These are phyloP conservation scores for Alliaria petiolata DNA, from an alignment of 345 rosid genomes.

Conservation along the genomic window DNA sequence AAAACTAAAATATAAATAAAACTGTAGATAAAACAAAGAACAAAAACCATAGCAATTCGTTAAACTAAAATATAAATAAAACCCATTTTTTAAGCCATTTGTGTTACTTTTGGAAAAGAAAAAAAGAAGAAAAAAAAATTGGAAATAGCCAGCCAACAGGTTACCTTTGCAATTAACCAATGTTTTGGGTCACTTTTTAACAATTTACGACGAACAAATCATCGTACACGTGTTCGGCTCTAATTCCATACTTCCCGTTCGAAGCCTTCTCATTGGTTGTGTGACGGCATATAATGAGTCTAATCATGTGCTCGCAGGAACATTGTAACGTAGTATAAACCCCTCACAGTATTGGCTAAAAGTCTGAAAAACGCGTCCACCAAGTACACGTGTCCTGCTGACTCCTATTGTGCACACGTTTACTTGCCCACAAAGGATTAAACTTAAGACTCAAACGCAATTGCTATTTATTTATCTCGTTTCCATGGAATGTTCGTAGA, in stretches of 20 bases:
- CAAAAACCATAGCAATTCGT: too few species aligned
- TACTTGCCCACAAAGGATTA: constrained; percentile 22
- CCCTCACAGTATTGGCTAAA: background rate
- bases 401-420: background rate
- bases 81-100: too few species aligned
- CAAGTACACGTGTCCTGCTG: constrained; percentile 11
- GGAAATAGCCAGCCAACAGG: too few species aligned
- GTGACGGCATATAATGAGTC: background rate
- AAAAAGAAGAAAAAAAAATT: too few species aligned
- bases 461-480: background rate
- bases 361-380: background rate
- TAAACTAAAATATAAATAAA: too few species aligned
- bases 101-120: too few species aligned
- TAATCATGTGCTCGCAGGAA: background rate
- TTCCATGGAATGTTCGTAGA: background rate
- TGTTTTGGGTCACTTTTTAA: too few species aligned
- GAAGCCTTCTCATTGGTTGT: constrained; percentile 26
- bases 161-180: too few species aligned
- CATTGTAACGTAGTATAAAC: background rate
- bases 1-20: too few species aligned
- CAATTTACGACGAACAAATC: too few species aligned
- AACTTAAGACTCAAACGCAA: background rate
- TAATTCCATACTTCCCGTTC: background rate
- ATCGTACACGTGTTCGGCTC: background rate
- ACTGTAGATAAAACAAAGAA: too few species aligned